Percentiles rank a stretch among this genome's conserved stretches.
These are phyloP conservation scores for Catharanthus roseus DNA, from an alignment of 257 asterid species.

Conservation along the genomic window DNA sequence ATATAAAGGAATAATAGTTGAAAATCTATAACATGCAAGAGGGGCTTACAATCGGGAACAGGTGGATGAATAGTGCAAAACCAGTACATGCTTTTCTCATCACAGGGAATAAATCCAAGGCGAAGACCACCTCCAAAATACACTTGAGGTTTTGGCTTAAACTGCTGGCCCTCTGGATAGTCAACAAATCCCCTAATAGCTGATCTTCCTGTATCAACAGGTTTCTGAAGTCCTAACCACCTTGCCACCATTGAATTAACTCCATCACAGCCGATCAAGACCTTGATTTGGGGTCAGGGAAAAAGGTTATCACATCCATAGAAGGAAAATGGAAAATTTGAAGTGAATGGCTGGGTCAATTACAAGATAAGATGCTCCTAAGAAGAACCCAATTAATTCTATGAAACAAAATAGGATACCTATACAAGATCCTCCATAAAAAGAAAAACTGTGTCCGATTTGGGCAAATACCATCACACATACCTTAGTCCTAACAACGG, in stretches of 20 bases:
- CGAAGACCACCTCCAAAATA: slow-evolving; percentile 67
- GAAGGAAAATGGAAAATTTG: neutral
- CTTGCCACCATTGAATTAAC: slow-evolving; percentile 67
- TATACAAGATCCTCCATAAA: neutral
- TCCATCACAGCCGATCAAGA: slow-evolving; percentile 82
- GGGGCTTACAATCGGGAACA: slow-evolving; percentile 44
- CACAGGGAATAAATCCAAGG: slow-evolving; percentile 53
- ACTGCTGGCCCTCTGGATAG: slow-evolving; percentile 55
- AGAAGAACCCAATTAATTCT: neutral
- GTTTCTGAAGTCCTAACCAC: slow-evolving; percentile 59
- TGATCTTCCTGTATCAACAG: slow-evolving; percentile 45
- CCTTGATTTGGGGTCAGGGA: slow-evolving; percentile 29
- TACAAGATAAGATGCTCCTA: neutral
- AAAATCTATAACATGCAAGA: neutral
- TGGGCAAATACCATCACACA: neutral
- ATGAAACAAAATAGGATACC: too few relatives aligned
- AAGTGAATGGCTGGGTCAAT: too few relatives aligned
- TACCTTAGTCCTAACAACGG: slow-evolving; percentile 55
- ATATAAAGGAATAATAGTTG: too few relatives aligned
- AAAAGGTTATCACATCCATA: neutral
- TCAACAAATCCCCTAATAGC: slow-evolving; percentile 66
- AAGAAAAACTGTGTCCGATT: neutral
- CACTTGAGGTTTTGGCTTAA: slow-evolving; percentile 38
- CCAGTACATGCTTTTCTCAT: slow-evolving; percentile 62
- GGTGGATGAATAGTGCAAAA: slow-evolving; percentile 56